phyloP scores from a whole-genome alignment of 345 rosid genomes.

The Citrus medica region DNA sequence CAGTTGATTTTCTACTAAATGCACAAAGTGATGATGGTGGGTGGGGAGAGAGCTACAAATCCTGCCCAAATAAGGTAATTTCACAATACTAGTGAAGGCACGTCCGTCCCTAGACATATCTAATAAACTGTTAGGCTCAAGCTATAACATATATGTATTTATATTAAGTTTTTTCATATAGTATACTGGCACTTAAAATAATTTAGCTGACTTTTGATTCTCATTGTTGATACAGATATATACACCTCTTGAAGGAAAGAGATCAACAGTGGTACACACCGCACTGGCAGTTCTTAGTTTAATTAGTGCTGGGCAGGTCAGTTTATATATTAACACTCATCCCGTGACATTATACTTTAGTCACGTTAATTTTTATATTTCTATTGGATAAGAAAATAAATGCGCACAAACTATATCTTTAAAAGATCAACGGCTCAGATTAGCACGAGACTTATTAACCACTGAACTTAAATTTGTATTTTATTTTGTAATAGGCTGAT shows the following conservation, averaged over 20 bases:
- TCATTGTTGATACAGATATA: slow-evolving; percentile 26
- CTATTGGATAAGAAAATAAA: too few relatives aligned
- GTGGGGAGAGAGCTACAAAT: slow-evolving; percentile 55
- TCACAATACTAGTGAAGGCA: not conserved
- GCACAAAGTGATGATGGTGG: slow-evolving; percentile 47
- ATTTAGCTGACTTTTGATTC: not conserved
- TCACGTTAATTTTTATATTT: not conserved
- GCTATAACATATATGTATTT: not conserved
- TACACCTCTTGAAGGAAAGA: slow-evolving; percentile 37
- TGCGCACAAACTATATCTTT: too few relatives aligned
- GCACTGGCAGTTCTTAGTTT: slow-evolving; percentile 49
- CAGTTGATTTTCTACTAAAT: slow-evolving; percentile 41
- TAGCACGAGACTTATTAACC: not conserved
- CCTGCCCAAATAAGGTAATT: slow-evolving; percentile 40
- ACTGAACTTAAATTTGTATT: not conserved
- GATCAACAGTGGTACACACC: slow-evolving; percentile 55
- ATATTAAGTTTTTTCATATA: too few relatives aligned
- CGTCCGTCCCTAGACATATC: not conserved
- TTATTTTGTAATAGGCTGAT: slow-evolving; percentile 28
- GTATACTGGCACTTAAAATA: too few relatives aligned
- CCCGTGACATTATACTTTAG: not conserved
- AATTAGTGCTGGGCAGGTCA: slow-evolving; percentile 55
- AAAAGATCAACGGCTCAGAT: too few relatives aligned
- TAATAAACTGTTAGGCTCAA: not conserved
- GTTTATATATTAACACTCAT: not conserved